phyloP scores from a whole-genome alignment of 2,329 filamentous ascomycete genomes.

The Pyrenophora tritici-repentis region DNA sequence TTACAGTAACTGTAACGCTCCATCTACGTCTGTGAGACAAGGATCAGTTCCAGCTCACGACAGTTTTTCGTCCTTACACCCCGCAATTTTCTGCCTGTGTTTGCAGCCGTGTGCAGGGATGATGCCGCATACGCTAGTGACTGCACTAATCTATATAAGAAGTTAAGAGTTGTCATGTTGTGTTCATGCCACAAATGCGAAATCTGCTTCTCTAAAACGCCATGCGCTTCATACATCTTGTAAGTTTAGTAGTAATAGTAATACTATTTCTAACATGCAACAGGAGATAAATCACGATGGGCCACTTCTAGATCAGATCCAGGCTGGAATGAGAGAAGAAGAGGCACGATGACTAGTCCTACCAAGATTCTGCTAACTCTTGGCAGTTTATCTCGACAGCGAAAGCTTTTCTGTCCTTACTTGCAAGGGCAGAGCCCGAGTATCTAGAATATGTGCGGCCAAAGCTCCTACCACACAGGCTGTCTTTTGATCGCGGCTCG shows the following conservation, averaged over 20 bases:
- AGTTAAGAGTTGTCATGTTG: neutral
- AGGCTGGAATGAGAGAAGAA: slow-evolving; percentile 13
- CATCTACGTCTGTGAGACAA: neutral
- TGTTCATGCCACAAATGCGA: neutral
- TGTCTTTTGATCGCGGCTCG: slow-evolving; percentile 8
- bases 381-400: slow-evolving; percentile 8
- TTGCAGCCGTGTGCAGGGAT: too few relatives aligned
- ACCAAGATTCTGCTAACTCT: slow-evolving; percentile 8
- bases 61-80: slow-evolving; percentile 1
- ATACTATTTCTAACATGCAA: slow-evolving; percentile 8
- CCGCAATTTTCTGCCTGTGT: slow-evolving; percentile 6
- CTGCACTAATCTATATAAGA: slow-evolving; percentile 5
- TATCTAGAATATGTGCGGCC: slow-evolving; percentile 10
- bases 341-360: slow-evolving; percentile 7
- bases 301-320: slow-evolving; percentile 5
- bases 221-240: slow-evolving; percentile 9
- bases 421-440: slow-evolving; percentile 8
- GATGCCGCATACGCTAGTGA: too few relatives aligned
- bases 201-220: slow-evolving; percentile 2
- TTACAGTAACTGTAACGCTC: too few relatives aligned
- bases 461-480: slow-evolving; percentile 14
- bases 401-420: slow-evolving; percentile 11
- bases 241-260: slow-evolving; percentile 3
- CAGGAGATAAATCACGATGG: neutral
- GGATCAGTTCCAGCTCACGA: neutral